These are phyloP conservation scores for Russula sp. DNA, from an alignment of 768 basidiomycete genomes.

Conservation along the genomic window DNA sequence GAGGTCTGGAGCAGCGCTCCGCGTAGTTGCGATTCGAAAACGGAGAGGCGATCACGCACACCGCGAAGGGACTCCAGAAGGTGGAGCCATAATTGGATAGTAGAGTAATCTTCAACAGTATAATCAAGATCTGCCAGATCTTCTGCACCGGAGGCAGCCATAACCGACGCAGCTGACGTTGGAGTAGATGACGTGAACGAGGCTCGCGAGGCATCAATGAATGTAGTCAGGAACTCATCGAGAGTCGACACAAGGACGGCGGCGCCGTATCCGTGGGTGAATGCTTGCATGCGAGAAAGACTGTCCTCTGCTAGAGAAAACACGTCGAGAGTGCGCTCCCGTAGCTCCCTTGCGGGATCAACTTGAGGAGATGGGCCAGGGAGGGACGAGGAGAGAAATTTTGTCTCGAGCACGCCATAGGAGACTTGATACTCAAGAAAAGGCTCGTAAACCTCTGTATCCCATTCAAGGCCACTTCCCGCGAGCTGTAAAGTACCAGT, in stretches of 20 bases:
- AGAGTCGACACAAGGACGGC: conserved; percentile 66
- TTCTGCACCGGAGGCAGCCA: conserved; percentile 29
- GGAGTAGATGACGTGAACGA: conserved; percentile 19
- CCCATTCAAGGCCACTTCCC: conserved; percentile 54
- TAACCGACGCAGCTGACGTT: conserved; percentile 29
- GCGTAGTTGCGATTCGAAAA: conserved; percentile 67
- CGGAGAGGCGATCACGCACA: conserved; percentile 56
- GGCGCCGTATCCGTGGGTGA: conserved; percentile 88
- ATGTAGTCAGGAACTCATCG: conserved; percentile 62
- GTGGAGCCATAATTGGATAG: conserved; percentile 77
- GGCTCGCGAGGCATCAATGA: conserved; percentile 52
- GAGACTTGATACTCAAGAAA: conserved; percentile 88
- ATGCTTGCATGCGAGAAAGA: conserved; percentile 58
- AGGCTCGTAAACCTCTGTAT: conserved; percentile 86
- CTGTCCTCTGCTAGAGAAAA: conserved; percentile 78
- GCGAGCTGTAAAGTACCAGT: conserved; percentile 2
- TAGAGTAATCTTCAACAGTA: conserved; percentile 79
- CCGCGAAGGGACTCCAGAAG: conserved; percentile 74
- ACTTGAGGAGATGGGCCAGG: conserved; percentile 33
- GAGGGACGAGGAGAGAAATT: conserved; percentile 54
- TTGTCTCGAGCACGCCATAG: conserved; percentile 71
- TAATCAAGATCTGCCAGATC: conserved; percentile 80
- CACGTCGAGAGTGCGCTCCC: conserved; percentile 69
- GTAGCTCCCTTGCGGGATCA: conserved; percentile 56
- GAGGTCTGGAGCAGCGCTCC: conserved; percentile 52